phyloP scores from a whole-genome alignment of 495 filamentous ascomycete genomes.

The Chaetomium cochliodes region DNA sequence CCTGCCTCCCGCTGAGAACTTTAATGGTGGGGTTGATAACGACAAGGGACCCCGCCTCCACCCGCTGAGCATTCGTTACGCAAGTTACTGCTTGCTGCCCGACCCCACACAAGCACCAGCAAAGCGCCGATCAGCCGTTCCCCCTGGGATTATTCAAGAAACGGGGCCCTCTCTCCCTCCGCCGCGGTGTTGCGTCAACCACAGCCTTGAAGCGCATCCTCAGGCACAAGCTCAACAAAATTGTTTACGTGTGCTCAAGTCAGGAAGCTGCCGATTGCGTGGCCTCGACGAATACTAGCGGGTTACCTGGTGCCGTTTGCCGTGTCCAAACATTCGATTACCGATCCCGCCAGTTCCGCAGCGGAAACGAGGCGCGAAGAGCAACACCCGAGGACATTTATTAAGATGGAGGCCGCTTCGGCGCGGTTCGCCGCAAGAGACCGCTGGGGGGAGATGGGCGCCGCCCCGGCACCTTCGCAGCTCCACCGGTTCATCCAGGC shows the following conservation, averaged over 20 bases:
- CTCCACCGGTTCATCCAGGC: slow-evolving; percentile 93
- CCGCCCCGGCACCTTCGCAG: slow-evolving; percentile 73
- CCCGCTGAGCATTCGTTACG: slow-evolving; percentile 12
- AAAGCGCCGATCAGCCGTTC: slow-evolving; percentile 3
- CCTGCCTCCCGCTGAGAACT: neutral
- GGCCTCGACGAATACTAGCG: neutral
- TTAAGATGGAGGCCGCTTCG: slow-evolving; percentile 83
- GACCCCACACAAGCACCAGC: slow-evolving; percentile 2
- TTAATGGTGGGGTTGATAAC: neutral
- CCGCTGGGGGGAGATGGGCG: slow-evolving; percentile 81
- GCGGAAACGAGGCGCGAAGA: neutral
- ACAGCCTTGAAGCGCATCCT: neutral
- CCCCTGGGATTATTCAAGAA: slow-evolving; percentile 24
- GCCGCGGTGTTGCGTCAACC: neutral
- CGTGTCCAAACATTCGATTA: neutral
- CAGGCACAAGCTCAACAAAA: neutral
- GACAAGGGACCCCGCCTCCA: slow-evolving; percentile 17
- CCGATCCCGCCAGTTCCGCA: neutral
- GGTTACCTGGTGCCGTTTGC: neutral
- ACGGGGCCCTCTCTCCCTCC: slow-evolving; percentile 14
- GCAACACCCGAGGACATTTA: neutral
- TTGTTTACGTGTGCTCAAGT: neutral
- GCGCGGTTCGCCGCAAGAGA: slow-evolving; percentile 94
- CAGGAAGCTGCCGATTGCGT: neutral
- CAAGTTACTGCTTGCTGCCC: slow-evolving; percentile 24